phyloP scores from a whole-genome alignment of 2,329 filamentous ascomycete genomes.

The Pseudogymnoascus sp. region DNA sequence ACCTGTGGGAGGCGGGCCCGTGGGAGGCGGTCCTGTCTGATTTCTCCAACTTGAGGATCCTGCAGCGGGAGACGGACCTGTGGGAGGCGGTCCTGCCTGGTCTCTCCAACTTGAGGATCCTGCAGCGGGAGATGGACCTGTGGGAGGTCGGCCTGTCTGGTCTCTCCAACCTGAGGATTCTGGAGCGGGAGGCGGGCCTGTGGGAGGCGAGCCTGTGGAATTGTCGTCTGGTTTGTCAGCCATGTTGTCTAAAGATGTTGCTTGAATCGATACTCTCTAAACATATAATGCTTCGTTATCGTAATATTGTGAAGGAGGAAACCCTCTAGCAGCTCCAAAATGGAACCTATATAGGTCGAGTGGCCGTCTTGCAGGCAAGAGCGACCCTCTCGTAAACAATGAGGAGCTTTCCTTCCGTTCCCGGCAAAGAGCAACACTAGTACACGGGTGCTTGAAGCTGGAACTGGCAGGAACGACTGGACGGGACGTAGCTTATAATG shows the following conservation, averaged over 20 bases:
- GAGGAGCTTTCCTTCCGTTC: not conserved
- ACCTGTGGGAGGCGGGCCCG: not conserved
- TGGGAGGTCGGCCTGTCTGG: not conserved
- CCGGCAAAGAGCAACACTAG: not conserved
- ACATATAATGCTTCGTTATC: not conserved
- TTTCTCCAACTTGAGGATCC: not conserved
- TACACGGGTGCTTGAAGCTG: not conserved
- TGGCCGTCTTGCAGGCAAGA: not conserved
- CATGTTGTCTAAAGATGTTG: not conserved
- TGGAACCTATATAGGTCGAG: not conserved
- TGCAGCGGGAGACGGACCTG: not conserved
- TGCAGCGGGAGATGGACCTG: not conserved
- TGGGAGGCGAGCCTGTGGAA: not conserved
- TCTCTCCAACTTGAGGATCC: not conserved
- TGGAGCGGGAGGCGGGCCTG: not conserved
- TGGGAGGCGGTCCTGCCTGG: not conserved
- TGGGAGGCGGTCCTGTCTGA: too few species aligned
- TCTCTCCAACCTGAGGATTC: not conserved
- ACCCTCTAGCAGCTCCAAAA: not conserved
- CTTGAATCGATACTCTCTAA: not conserved
- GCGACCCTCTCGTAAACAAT: not conserved
- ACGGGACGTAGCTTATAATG: not conserved
- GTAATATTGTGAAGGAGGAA: not conserved
- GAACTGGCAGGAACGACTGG: not conserved
- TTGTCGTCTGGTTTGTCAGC: not conserved